A percentile compares a stretch with the other conserved stretches of the same genome.
phyloP scores from a whole-genome alignment of 176 grass and related monocot genomes.

The Paspalum notatum region DNA sequence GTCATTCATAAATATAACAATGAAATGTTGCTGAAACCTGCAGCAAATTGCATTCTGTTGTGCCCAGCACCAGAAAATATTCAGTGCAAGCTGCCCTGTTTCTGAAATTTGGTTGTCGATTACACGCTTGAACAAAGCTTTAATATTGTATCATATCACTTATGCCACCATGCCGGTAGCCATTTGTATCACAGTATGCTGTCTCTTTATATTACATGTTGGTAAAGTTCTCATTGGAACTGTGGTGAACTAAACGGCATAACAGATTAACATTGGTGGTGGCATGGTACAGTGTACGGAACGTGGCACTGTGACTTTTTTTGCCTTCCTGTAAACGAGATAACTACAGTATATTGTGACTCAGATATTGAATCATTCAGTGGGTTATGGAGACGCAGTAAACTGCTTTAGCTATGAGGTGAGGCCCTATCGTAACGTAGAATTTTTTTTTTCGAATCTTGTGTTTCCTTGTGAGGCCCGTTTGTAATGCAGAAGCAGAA shows the following conservation, averaged over 20 bases:
- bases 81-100: not conserved
- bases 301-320: not conserved
- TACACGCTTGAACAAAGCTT: not conserved
- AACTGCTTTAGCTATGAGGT: too few relatives aligned
- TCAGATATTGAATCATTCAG: too few relatives aligned
- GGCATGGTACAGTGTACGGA: not conserved
- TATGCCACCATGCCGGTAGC: not conserved
- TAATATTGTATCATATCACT: not conserved
- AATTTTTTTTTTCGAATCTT: too few relatives aligned
- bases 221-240: not conserved
- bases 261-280: not conserved
- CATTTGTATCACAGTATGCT: not conserved
- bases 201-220: not conserved
- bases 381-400: too few relatives aligned
- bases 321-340: not conserved
- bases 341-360: too few relatives aligned
- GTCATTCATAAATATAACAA: slow-evolving; percentile 42
- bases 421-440: too few relatives aligned
- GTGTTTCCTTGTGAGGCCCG: too few relatives aligned
- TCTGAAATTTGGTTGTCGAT: not conserved
- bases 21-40: slow-evolving; percentile 25
- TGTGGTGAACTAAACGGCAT: not conserved
- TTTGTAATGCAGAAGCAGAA: too few relatives aligned
- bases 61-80: slow-evolving; percentile 5
- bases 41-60: slow-evolving; percentile 4